These are phyloP conservation scores for Skeletonema marinoi DNA, from an alignment of 108 stramenopile genomes.

Conservation along the genomic window DNA sequence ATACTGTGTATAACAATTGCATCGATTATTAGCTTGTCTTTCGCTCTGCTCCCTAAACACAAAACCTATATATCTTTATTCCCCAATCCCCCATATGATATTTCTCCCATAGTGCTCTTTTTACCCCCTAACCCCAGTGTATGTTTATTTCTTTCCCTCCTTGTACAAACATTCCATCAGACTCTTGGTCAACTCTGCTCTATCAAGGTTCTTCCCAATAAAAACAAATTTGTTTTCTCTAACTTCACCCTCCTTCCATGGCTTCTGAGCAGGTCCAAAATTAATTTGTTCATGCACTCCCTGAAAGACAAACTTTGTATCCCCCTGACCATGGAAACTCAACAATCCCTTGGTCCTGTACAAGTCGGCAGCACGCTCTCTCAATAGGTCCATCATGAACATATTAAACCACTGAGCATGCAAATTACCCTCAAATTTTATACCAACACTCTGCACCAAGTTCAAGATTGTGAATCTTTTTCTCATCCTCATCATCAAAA, in stretches of 20 bases:
- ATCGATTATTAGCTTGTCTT: not conserved
- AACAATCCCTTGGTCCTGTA: constrained; percentile 94
- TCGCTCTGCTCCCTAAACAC: not conserved
- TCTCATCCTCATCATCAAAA: constrained; percentile 81
- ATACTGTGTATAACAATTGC: not conserved
- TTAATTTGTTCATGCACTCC: constrained; percentile 98
- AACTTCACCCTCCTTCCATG: constrained; percentile 81
- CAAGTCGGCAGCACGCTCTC: constrained; percentile 89
- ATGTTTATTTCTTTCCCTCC: constrained; percentile 51
- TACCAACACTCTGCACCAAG: constrained; percentile 88
- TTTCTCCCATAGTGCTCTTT: too few species aligned
- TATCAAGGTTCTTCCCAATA: constrained; percentile 93
- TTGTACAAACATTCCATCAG: constrained; percentile 92
- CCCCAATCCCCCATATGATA: not conserved
- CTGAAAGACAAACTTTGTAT: constrained; percentile 96
- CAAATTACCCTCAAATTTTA: constrained; percentile 84
- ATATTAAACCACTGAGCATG: constrained; percentile 96
- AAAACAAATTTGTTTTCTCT: constrained; percentile 94
- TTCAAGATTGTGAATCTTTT: constrained; percentile 87
- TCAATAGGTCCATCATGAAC: constrained; percentile 95
- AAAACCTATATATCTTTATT: not conserved
- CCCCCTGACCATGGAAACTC: constrained; percentile 92
- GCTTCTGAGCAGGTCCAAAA: constrained; percentile 92
- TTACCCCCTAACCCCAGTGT: not conserved
- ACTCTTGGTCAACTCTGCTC: constrained; percentile 81